These are phyloP conservation scores for Yamadazyma sp. DNA, from an alignment of 1,139 yeast genomes.

Conservation along the genomic window DNA sequence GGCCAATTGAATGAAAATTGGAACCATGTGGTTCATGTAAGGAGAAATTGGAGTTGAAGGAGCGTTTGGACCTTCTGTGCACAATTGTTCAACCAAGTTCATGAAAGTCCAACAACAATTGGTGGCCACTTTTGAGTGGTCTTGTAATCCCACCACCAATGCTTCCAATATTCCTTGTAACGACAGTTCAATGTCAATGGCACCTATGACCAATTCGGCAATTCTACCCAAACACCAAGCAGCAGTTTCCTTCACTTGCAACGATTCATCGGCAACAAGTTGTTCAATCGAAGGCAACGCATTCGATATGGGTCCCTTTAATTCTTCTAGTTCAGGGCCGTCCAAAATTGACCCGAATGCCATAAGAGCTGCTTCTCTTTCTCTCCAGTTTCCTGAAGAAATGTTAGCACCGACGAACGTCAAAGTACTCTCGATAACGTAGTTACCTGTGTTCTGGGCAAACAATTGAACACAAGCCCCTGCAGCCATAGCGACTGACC, in stretches of 20 bases:
- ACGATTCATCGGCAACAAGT: constrained; percentile 68
- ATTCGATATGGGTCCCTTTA: constrained; percentile 67
- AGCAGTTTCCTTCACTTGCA: constrained; percentile 94
- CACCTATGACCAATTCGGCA: constrained; percentile 82
- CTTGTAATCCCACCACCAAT: constrained; percentile 72
- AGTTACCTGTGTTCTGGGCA: constrained; percentile 86
- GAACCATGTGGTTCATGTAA: constrained; percentile 68
- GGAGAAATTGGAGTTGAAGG: constrained; percentile 69
- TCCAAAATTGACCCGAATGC: constrained; percentile 96
- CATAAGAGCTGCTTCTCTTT: constrained; percentile 97
- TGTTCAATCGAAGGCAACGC: constrained; percentile 77
- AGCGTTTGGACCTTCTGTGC: constrained; percentile 53
- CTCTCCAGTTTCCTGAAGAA: constrained; percentile 65
- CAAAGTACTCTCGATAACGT: constrained; percentile 81
- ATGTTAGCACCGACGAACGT: constrained; percentile 80
- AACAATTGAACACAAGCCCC: constrained; percentile 94
- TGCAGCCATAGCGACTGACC: constrained; percentile 99
- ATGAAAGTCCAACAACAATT: constrained; percentile 98
- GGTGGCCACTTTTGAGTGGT: constrained; percentile 89
- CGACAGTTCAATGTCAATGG: constrained; percentile 64
- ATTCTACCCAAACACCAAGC: constrained; percentile 98
- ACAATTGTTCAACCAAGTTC: constrained; percentile 83
- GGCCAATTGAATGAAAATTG: constrained; percentile 68
- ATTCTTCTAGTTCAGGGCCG: constrained; percentile 82
- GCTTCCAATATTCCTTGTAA: constrained; percentile 73